Evolutionary conservation across 2,329 filamentous ascomycete species (phyloP).

Genomic region (Apiospora kogelbergensis): DNA sequence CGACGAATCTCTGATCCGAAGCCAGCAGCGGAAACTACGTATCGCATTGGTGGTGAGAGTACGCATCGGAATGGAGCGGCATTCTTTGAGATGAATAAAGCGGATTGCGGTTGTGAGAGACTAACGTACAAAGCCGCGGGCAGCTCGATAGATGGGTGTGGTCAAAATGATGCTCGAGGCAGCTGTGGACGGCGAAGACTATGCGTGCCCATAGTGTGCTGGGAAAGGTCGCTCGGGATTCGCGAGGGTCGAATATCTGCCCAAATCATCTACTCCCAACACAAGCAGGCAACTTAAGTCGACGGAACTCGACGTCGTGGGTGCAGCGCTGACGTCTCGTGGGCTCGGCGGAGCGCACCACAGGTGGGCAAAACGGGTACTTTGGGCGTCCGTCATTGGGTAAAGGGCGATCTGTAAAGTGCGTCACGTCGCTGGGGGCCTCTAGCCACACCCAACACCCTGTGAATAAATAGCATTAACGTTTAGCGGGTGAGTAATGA

Average conservation of each 20-base stretch:
- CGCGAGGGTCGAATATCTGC: not conserved
- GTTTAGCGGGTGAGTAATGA: not conserved
- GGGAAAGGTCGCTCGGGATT: not conserved
- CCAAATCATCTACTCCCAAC: not conserved
- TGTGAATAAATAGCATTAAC: not conserved
- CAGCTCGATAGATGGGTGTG: not conserved
- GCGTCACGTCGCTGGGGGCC: not conserved
- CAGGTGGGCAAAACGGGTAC: not conserved
- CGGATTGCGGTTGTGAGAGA: not conserved
- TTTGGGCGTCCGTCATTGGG: slow-evolving; percentile 4
- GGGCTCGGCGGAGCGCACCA: slow-evolving; percentile 1
- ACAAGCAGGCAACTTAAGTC: too few relatives aligned
- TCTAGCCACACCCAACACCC: not conserved
- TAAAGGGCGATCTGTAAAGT: not conserved
- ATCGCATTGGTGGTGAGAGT: slow-evolving; percentile 21
- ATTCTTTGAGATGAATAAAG: slow-evolving; percentile 26
- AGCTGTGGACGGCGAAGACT: not conserved
- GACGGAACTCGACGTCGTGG: not conserved
- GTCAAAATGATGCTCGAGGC: not conserved
- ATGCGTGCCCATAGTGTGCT: not conserved
- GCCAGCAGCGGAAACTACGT: slow-evolving; percentile 15
- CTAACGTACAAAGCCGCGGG: not conserved
- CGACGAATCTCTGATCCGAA: not conserved
- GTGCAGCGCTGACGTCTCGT: not conserved
- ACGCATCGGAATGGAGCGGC: slow-evolving; percentile 25